Base-by-base conservation (phyloP, 2,329 filamentous ascomycete species). In the Stemphylium lycopersici region DNA sequence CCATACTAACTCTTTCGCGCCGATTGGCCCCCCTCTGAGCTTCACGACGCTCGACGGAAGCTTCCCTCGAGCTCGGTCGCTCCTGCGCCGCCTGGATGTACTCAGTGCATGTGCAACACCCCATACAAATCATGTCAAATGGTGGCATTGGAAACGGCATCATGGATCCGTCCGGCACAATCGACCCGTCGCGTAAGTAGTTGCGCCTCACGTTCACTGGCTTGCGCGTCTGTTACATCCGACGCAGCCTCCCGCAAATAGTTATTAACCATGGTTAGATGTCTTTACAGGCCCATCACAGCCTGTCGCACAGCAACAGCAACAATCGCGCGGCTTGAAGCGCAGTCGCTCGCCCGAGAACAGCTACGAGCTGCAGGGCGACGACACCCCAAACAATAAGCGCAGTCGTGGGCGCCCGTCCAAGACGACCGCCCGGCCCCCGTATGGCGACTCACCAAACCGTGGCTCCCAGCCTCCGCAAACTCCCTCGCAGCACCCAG, bases 351-450 rank as follows among this genome's bases (percentile, higher is more conserved):
- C 75, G 45, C 74, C 74, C 34, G 75, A 77, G 33, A 69, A 72
- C 60, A 69, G 58, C 62, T 72, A 73, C 53, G 73, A 75, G 55
- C 51, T 65, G 45, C 65, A 66, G 16, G 70, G 67, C 47, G 73
- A 75, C 40, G 62, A 65, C 41, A 51, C 52, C 12, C 52, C 52
- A 32, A 55, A 55, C 52, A 55, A 55, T 40, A 55, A 48, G 36
- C 65, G 74, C 63, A 77, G 76, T 60, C 74, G 75, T 60, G 83
- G 81, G 67, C 84, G 84, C 77, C 82, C 83, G 61, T 85, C 87
- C 77, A 89, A 88, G 79, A 81, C 46, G 11, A 11, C 52, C 18
- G 42, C 42, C 40, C 82, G 75, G 78, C 40, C 47, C 33, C 44
- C 68, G 13, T 72, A 66, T 55, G 61, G 82, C 68, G 86, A 88